Percentiles rank a stretch among this genome's conserved stretches.
Conservation (phyloP, 1,284 basidiomycete species). For the Heliocybe sulcata region DNA sequence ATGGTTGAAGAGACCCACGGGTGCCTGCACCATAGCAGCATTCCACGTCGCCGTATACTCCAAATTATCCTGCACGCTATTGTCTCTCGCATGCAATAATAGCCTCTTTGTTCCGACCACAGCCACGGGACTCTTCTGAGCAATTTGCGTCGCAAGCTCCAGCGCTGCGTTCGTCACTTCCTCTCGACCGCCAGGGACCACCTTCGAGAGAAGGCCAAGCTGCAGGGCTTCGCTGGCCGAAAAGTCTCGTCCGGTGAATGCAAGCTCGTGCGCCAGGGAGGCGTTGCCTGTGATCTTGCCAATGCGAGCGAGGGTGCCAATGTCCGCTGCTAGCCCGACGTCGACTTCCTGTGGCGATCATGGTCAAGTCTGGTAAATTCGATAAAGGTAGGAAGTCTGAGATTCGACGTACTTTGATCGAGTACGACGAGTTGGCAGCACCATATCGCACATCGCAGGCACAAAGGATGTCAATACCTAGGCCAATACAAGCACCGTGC, state of each 20-base stretch:
- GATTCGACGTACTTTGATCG: slow-evolving; percentile 70
- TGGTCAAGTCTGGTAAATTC: too few species aligned
- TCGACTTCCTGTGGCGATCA: slow-evolving; percentile 95
- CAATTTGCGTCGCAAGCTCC: slow-evolving; percentile 61
- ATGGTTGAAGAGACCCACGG: slow-evolving; percentile 32
- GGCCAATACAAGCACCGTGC: slow-evolving; percentile 71
- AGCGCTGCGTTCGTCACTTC: slow-evolving; percentile 57
- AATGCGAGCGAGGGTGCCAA: slow-evolving; percentile 83
- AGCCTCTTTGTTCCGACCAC: slow-evolving; percentile 79
- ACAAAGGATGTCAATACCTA: slow-evolving; percentile 71
- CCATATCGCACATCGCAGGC: slow-evolving; percentile 83
- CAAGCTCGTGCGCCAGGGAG: slow-evolving; percentile 75
- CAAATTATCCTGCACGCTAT: slow-evolving; percentile 77
- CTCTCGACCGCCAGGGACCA: slow-evolving; percentile 61
- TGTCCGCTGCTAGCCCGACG: slow-evolving; percentile 85
- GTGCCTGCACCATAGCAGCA: slow-evolving; percentile 59
- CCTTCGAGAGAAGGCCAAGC: slow-evolving; percentile 73
- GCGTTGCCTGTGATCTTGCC: slow-evolving; percentile 80
- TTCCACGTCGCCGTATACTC: slow-evolving; percentile 81
- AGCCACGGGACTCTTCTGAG: slow-evolving; percentile 78
- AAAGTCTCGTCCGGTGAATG: slow-evolving; percentile 75
- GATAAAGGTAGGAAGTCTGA: too few species aligned
- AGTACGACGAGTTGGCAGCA: slow-evolving; percentile 56
- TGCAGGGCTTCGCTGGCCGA: slow-evolving; percentile 60
- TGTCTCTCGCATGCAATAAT: slow-evolving; percentile 68